These are phyloP conservation scores for Cryptococcus neoformans DNA, from an alignment of 1,284 basidiomycete genomes.

Conservation along the genomic window DNA sequence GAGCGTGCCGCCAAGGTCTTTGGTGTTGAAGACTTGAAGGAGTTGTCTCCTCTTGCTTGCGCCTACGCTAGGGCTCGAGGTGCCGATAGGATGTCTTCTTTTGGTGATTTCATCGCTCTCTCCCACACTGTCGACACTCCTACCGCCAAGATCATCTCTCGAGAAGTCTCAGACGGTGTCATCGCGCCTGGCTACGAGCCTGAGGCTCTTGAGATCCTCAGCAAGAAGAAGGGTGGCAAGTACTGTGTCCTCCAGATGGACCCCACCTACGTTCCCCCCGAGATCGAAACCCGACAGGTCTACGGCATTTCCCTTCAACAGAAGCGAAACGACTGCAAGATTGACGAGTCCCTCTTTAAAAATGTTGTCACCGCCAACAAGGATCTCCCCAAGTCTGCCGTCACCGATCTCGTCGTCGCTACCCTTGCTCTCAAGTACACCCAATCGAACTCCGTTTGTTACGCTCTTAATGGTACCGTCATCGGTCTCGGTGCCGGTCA, in stretches of 20 bases:
- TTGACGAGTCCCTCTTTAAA: conserved; percentile 74
- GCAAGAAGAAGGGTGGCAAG: conserved; percentile 98
- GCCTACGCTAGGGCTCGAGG: conserved; percentile 97
- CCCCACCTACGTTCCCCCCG: conserved; percentile 68
- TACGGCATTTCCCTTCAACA: conserved; percentile 93
- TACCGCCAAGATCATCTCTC: conserved; percentile 93
- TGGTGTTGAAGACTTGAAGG: conserved; percentile 90
- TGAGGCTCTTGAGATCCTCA: conserved; percentile 85
- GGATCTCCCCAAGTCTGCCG: conserved; percentile 67
- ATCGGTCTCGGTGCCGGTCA: conserved; percentile 97
- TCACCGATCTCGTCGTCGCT: conserved; percentile 87
- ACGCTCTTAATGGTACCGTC: conserved; percentile 88
- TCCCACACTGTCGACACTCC: conserved; percentile 89
- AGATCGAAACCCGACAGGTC: conserved; percentile 89
- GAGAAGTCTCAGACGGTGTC: conserved; percentile 97
- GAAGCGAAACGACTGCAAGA: conserved; percentile 85
- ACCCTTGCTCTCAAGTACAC: conserved; percentile 98
- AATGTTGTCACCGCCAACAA: conserved; percentile 89
- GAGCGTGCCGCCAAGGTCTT: conserved; percentile 91
- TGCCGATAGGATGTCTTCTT: conserved; percentile 98
- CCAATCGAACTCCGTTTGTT: conserved; percentile 98
- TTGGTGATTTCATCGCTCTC: conserved; percentile 97
- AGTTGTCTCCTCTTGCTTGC: conserved; percentile 81
- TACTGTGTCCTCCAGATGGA: conserved; percentile 98
- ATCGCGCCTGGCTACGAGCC: conserved; percentile 90